Evolutionary conservation across 2,329 filamentous ascomycete species (phyloP).

Genomic region (Alternaria consortialis): DNA sequence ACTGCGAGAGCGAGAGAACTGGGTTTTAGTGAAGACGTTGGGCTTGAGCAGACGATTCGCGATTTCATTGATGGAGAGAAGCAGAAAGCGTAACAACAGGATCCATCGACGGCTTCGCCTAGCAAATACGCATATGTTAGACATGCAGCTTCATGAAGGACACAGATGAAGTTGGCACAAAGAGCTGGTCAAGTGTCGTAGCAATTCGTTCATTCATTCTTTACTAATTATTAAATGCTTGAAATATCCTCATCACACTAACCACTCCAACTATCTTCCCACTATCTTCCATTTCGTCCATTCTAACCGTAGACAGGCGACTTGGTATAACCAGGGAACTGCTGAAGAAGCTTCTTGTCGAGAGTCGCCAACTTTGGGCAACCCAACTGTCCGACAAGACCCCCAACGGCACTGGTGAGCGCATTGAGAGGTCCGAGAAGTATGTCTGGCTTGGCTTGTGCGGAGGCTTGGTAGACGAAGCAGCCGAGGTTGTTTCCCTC

Average conservation of each 20-base stretch:
- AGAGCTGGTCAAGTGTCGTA: not conserved
- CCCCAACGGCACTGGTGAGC: conserved; percentile 26
- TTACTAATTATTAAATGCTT: not conserved
- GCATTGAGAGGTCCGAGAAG: conserved; percentile 23
- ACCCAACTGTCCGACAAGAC: conserved; percentile 21
- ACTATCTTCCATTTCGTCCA: not conserved
- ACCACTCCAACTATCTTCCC: not conserved
- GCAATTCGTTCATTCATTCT: not conserved
- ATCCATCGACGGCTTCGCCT: not conserved
- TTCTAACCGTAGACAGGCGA: conserved; percentile 27
- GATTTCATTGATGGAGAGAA: conserved; percentile 53
- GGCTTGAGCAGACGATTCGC: conserved; percentile 57
- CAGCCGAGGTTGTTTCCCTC: conserved; percentile 32
- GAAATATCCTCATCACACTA: not conserved
- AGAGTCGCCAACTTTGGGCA: conserved; percentile 29
- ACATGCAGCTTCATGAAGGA: not conserved
- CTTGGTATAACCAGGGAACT: conserved; percentile 32
- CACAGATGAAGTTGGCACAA: not conserved
- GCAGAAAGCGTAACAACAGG: conserved; percentile 15
- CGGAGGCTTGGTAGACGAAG: conserved; percentile 30
- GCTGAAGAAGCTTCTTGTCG: conserved; percentile 23
- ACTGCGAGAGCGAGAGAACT: conserved; percentile 64
- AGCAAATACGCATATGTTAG: not conserved
- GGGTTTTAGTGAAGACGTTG: conserved; percentile 61
- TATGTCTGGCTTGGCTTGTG: conserved; percentile 34